Base-by-base conservation (phyloP, 2,329 filamentous ascomycete species). In the Neodidymelliopsis sp. region DNA sequence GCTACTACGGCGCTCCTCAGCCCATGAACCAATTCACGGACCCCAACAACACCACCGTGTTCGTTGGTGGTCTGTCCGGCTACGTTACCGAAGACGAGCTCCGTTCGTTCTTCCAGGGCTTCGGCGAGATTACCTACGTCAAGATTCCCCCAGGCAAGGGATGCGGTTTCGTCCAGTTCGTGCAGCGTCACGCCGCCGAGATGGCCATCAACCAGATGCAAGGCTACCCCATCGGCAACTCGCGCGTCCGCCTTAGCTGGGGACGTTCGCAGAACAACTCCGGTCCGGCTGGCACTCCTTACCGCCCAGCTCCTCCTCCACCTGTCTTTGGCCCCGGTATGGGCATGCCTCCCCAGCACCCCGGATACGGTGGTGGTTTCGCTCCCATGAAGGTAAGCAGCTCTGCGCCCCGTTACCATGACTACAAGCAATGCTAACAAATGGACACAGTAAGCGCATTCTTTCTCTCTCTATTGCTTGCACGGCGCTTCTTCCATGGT, bases 141-240 rank as follows among this genome's bases (percentile, higher is more conserved):
- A 99, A 99, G 86, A 99, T 99, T 51, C 94, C 94, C 43, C 93
- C 94, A 59, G 94, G 94, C 79, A 99, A 99, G 84, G 94, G 94
- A 63, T 99, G 94, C 70, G 94, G 94, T 49, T 99, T 99, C 72
- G 94, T 99, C 51, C 94, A 99, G 77, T 99, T 99, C 66, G 94
- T 99, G 48, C 94, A 99, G 79, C 91, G 94, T 61, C 94, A 99
- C 70, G 94, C 94, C 42, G 94, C 94, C 11, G 94, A 99, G 80
- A 99, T 99, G 94, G 94, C 94, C 63, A 99, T 99, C 84, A 99
- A 99, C 79, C 94, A 99, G 79, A 99, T 99, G 94, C 94, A 99
- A 78, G 94, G 94, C 54, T 99, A 99, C 74, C 94, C 94, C 18
- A 99, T 99, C 68, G 94, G 94, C 46, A 99, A 99, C 82, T 97